Conservation (phyloP, 169 alveolate genomes). For the Plasmodium ovale region DNA sequence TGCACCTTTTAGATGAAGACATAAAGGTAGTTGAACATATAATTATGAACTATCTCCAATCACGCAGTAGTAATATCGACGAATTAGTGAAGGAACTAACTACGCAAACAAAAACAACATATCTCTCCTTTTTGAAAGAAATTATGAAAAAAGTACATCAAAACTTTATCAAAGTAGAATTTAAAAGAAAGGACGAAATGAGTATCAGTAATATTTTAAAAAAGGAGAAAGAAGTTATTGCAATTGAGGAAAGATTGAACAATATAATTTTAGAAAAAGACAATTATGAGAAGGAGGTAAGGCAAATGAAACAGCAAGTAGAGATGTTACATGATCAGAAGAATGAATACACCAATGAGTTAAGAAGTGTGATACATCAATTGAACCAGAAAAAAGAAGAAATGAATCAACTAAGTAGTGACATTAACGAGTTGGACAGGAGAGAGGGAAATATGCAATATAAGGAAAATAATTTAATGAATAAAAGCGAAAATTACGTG, state of each 20-base stretch:
- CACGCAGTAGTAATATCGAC: slow-evolving; percentile 7
- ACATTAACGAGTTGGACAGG: slow-evolving; percentile 19
- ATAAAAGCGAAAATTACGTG: slow-evolving; percentile 1
- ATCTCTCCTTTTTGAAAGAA: slow-evolving; percentile 37
- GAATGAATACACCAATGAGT: slow-evolving; percentile 12
- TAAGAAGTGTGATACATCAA: slow-evolving; percentile 19
- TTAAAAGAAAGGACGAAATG: slow-evolving; percentile 6
- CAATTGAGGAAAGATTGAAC: slow-evolving; percentile 24
- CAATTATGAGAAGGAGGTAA: slow-evolving; percentile 2
- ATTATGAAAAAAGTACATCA: slow-evolving; percentile 31
- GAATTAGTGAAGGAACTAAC: slow-evolving; percentile 17
- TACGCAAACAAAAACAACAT: slow-evolving; percentile 24
- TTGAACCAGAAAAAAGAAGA: slow-evolving; percentile 11
- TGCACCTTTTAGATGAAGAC: slow-evolving; percentile 31
- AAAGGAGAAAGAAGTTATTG: slow-evolving; percentile 3
- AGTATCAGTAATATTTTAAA: not conserved
- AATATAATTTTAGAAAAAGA: slow-evolving; percentile 17
- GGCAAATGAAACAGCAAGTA: slow-evolving; percentile 15
- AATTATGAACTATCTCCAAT: slow-evolving; percentile 35
- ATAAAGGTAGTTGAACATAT: slow-evolving; percentile 13
- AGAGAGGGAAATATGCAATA: slow-evolving; percentile 1
- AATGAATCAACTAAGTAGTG: not conserved
- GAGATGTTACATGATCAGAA: slow-evolving; percentile 29
- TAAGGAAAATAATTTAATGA: slow-evolving; percentile 12
- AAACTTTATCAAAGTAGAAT: slow-evolving; percentile 5